phyloP scores from a whole-genome alignment of 2,329 filamentous ascomycete genomes.

The Celoporthe dispersa region DNA sequence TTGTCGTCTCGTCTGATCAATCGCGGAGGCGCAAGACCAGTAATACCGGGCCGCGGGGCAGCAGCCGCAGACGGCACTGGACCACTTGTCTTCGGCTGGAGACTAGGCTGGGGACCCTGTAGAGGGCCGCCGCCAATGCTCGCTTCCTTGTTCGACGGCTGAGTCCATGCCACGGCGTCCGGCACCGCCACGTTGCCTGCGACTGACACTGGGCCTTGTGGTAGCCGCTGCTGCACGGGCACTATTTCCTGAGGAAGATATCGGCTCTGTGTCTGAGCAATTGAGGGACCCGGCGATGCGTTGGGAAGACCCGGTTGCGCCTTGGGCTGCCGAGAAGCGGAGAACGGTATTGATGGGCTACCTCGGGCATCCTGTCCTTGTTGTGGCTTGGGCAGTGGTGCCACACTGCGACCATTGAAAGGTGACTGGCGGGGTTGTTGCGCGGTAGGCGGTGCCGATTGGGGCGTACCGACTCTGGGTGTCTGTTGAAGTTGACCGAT shows the following conservation, averaged over 20 bases:
- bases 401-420: constrained; percentile 21
- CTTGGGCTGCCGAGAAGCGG: constrained; percentile 19
- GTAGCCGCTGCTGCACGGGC: constrained; percentile 12
- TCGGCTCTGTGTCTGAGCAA: constrained; percentile 17
- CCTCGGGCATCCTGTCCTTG: constrained; percentile 14
- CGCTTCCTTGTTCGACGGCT: constrained; percentile 8
- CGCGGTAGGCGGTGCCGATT: constrained; percentile 12
- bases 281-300: constrained; percentile 3
- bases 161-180: constrained; percentile 9
- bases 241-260: constrained; percentile 24
- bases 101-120: not conserved
- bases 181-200: constrained; percentile 3
- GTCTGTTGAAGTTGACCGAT: constrained; percentile 22
- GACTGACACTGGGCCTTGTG: constrained; percentile 1
- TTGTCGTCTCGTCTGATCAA: constrained; percentile 25
- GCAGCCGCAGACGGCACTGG: constrained; percentile 2
- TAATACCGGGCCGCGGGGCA: constrained; percentile 6
- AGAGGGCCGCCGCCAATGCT: constrained; percentile 1
- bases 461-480: constrained; percentile 25
- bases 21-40: constrained; percentile 21
- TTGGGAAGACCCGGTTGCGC: constrained; percentile 12
- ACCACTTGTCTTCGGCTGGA: constrained; percentile 4
- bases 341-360: constrained; percentile 23
- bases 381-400: constrained; percentile 25
- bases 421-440: constrained; percentile 28